These are phyloP conservation scores for Claviceps lovelessii DNA, from an alignment of 2,329 filamentous ascomycete genomes.

Conservation along the genomic window DNA sequence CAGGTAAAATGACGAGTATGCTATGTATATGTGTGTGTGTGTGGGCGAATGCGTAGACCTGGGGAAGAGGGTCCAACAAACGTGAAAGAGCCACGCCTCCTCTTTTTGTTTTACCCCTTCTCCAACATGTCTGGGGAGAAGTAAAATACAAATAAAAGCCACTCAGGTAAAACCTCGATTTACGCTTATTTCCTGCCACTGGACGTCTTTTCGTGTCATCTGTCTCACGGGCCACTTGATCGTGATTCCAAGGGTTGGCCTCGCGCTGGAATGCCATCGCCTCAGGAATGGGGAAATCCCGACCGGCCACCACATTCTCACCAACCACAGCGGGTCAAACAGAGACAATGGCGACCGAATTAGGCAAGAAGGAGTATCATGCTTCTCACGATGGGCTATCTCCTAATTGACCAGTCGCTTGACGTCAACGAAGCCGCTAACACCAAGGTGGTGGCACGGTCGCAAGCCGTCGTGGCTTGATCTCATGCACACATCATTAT, in stretches of 20 bases:
- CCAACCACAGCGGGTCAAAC: neutral
- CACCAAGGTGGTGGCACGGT: neutral
- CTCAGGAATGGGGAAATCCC: conserved; percentile 2
- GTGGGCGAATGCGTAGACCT: neutral
- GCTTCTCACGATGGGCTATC: no score
- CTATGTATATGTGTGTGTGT: neutral
- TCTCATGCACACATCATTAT: neutral
- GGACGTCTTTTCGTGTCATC: neutral
- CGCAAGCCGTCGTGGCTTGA: neutral
- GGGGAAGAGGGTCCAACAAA: neutral
- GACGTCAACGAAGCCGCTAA: neutral
- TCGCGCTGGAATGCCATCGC: conserved; percentile 3
- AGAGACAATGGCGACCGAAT: neutral
- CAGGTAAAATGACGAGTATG: neutral
- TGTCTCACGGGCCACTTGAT: neutral
- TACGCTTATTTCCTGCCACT: neutral
- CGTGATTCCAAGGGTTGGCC: neutral
- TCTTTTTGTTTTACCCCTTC: neutral
- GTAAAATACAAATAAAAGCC: neutral
- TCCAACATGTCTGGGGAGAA: neutral
- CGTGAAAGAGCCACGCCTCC: neutral
- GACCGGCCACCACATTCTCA: neutral
- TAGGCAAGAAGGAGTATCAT: neutral
- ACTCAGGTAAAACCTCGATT: neutral
- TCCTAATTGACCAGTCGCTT: neutral